Base-by-base conservation (phyloP, 345 rosid genomes). In the Salix arbutifolia region DNA sequence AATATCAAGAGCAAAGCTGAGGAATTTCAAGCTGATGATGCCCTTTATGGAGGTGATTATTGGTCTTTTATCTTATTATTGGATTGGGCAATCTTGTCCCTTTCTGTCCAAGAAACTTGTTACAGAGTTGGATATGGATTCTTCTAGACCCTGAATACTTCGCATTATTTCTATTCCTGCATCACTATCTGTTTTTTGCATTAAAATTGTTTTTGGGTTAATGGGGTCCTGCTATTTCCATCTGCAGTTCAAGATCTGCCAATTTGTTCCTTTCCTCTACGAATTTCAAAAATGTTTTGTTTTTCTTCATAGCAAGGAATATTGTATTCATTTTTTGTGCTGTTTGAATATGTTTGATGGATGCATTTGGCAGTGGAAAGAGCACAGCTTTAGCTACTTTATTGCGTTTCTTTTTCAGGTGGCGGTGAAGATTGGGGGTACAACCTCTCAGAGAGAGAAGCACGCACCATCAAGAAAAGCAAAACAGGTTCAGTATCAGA, bases 391-490 rank as follows among this genome's bases (percentile, higher is more conserved):
- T 88, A 89, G 76, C 78, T 72, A 75, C 84, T 91, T 80, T 85
- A 73, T 80, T 65, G 74, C 74, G 46, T 76, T 76, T 80, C 81
- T 84, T 91, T 89, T 86, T 89, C 91, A 91, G 97, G 92, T 80
- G 87, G 81, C 84, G 88, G 79, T 84, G 96, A 89, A 89, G 89
- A 90, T 70, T 82, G 92, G 91, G 89, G 90, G 84, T 84, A 77
- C 90, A 91, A 71, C 84, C 88, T 84, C 84, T 80, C 87, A 44
- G 96, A 90, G 87, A 82, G 83, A 79, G 93, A 92, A 82, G 90
- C 94, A 90, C 91, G 98, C 96, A 90, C 89, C 79, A 85, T 86
- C 86, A 82, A 89, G 84, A 91, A 96, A 91, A 91, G 88, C 86
- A 90, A 67, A 85, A 84, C 94, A 90, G 94, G 99, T 96, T 85